Base-by-base conservation (phyloP, 805 yeast species). In the Metschnikowia sp. region DNA sequence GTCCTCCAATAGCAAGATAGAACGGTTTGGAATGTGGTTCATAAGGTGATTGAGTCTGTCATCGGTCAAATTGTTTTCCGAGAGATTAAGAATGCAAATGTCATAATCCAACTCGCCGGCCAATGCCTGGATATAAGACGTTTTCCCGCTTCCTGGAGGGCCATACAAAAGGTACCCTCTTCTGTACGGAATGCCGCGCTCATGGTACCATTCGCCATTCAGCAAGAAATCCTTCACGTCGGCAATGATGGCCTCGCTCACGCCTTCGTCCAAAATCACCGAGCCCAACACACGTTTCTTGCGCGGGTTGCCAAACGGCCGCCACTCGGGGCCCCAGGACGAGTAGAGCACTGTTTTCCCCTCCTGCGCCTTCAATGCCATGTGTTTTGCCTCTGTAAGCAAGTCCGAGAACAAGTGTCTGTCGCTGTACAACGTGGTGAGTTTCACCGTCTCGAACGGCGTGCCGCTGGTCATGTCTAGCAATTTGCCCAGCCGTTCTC, bases 321-420 rank as follows among this genome's bases (percentile, higher is more conserved):
- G 76, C 99, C 99, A 94, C 61, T 94, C 99, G 29, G 96, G 96
- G 0, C 98, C 99, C 88, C 94, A 92, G 10, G 96, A 86, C 4
- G 97, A 88, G 65, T 80, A 94, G 5, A 94, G 70, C 8, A 94
- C 98, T 0, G 98, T 94, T 61, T 90, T 92, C 8, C 99, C 98
- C 61, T 89, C 96, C 50, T 86, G 84, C 30, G 84, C 77, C 57
- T 81, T 81, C 61, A 90, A 74, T 0, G 98, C 98, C 70, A 88
- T 68, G 34, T 74, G 68, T 58, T 91, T 88, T 3, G 98, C 98
- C 59, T 94, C 98, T 13, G 75, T 77, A 45, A 94, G 72, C 51
- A 94, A 71, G 8, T 85, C 82, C 29, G 75, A 72, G 58, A 94
- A 86, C 26, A 92, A 66, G 40, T 69, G 68, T 30, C 91, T 76